A percentile compares a stretch with the other conserved stretches of the same genome.
phyloP scores from a whole-genome alignment of 768 basidiomycete genomes.

The Boletus rubroflammeus region DNA sequence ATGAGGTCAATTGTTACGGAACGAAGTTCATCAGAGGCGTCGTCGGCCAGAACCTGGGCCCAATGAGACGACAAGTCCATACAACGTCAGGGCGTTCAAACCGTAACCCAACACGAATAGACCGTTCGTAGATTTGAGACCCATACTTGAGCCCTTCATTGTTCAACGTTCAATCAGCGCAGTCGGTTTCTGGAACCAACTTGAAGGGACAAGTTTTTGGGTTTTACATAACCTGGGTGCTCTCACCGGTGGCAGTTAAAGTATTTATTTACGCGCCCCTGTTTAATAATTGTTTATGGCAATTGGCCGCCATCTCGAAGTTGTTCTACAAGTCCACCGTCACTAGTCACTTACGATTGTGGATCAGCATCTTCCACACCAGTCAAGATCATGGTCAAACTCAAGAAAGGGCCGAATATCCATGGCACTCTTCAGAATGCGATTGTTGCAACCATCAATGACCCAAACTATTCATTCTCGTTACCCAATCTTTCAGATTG shows the following conservation, averaged over 20 bases:
- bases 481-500: constrained; percentile 28
- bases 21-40: background rate
- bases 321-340: background rate
- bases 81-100: background rate
- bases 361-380: background rate
- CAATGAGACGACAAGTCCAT: background rate
- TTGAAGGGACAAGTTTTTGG: no score
- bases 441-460: constrained; percentile 26
- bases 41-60: background rate
- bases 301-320: background rate
- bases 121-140: background rate
- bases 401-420: constrained; percentile 13
- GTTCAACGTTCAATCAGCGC: no score
- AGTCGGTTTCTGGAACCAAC: background rate
- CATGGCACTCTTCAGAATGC: constrained; percentile 20
- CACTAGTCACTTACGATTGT: background rate
- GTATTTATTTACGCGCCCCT: constrained; percentile 1
- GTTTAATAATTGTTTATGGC: background rate
- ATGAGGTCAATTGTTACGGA: no score
- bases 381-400: constrained; percentile 17
- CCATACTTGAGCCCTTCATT: background rate
- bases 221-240: no score
- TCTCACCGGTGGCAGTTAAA: background rate
- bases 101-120: background rate
- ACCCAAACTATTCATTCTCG: constrained; percentile 26